Evolutionary conservation across 2,329 filamentous ascomycete species (phyloP), one percentile per base, ranked within the genome.

Genomic region (Colletotrichum limetticola): DNA sequence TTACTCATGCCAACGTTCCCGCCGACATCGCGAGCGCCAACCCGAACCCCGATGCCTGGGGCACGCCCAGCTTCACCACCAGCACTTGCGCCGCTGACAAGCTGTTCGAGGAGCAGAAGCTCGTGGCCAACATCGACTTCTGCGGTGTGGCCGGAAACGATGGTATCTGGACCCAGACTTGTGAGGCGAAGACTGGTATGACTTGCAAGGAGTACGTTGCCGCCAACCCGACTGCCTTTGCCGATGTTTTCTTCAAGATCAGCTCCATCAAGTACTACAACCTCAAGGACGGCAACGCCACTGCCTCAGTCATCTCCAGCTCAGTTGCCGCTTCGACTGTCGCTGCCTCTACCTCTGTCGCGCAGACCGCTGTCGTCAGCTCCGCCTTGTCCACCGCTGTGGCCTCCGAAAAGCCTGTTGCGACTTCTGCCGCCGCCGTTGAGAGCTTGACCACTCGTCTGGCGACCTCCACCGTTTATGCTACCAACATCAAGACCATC

Each of bases 71-170:
- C 49, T 78, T 79, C 63, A 58, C 70, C 32, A 78, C 78, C 59
- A 75, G 76, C 57, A 67, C 74, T 26, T 81, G 79, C 70, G 74
- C 78, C 42, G 69, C 79, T 28, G 75, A 78, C 52, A 75, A 76
- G 67, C 75, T 79, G 12, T 81, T 81, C 28, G 74, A 60, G 14
- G 76, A 80, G 28, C 77, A 79, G 66, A 76, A 78, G 65, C 73
- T 81, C 37, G 56, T 80, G 16, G 53, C 80, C 37, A 79, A 80
- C 26, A 59, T 80, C 7, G 81, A 91, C 35, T 92, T 95, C 80
- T 96, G 94, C 80, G 94, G 93, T 22, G 89, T 91, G 85, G 92
- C 92, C 1, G 91, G 80, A 63, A 76, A 77, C 53, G 52, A 71
- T 4, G 68, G 74, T 16, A 72, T 78, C 53, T 83, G 80, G 79